Base-by-base conservation (phyloP, 1,284 basidiomycete genomes). In the Austroboletus novae-zelandiae region DNA sequence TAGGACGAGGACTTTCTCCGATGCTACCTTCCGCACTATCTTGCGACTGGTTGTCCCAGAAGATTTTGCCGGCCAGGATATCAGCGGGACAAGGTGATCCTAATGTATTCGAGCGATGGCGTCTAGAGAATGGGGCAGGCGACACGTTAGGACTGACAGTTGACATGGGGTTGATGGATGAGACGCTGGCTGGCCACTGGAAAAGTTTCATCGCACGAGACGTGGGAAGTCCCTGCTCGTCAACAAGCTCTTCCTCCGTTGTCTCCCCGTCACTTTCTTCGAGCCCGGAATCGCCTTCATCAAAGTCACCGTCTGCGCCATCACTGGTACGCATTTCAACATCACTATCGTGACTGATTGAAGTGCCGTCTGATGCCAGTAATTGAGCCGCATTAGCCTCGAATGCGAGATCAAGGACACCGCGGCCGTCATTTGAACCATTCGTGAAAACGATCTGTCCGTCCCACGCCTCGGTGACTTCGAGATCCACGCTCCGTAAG, bases 221-320 rank as follows among this genome's bases (percentile, higher is more conserved):
- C 51, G 88, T 89, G 18, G 86, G 85, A 6, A 89, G 73, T 41
- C 82, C 82, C 51, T 82, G 78, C 7, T 80, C 78, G 48, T 85
- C 85, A 17, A 89, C 82, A 42, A 90, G 79, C 53, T 89, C 88
- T 54, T 91, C 88, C 61, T 91, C 88, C 0, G 86, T 88, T 7
- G 83, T 85, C 44, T 85, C 80, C 7, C 83, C 84, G 11, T 76
- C 78, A 43, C 63, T 65, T 53, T 61, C 62, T 35, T 64, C 66
- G 29, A 71, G 58, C 25, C 63, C 67, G n/a, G 73, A 75, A 17
- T 74, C 75, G 31, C 69, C 76, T 20, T 68, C 75, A 45, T 65
- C 59, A 40, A 66, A 62, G 50, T 59, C 64, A 47, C 47, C 59
- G 23, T 61, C 59, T 41, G 61, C 67, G 45, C 68, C 72, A 25